Conservation (phyloP, 345 rosid genomes). For the Xanthoceras sorbifolium region DNA sequence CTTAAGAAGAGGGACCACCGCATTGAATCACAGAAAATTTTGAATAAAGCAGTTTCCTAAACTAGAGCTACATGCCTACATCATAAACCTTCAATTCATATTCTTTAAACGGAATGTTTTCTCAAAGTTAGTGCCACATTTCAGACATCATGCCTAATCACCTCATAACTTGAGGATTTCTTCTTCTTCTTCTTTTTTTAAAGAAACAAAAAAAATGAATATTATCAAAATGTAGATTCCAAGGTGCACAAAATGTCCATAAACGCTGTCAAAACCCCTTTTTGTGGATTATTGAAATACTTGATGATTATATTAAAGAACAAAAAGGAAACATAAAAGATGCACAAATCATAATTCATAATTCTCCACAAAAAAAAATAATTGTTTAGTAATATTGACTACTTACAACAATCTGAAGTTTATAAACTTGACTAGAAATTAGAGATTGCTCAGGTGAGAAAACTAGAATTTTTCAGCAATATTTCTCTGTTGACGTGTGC, state of each 20-base stretch:
- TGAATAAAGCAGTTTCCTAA: neutral
- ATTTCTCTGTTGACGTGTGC: too few relatives aligned
- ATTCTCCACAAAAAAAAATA: neutral
- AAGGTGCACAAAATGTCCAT: neutral
- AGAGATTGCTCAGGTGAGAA: neutral
- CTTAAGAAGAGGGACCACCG: neutral
- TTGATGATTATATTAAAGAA: neutral
- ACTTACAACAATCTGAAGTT: neutral
- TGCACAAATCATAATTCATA: neutral
- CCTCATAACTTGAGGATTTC: neutral
- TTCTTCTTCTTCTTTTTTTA: neutral
- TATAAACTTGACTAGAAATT: neutral
- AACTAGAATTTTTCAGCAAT: too few relatives aligned
- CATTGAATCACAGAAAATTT: neutral
- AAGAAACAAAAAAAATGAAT: neutral
- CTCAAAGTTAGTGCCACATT: neutral
- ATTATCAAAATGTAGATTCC: too few relatives aligned
- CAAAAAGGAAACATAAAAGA: neutral
- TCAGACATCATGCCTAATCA: neutral
- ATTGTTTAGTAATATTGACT: too few relatives aligned
- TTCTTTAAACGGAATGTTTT: neutral
- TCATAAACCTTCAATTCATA: slow-evolving; percentile 1
- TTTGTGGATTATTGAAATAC: neutral
- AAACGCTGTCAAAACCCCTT: neutral
- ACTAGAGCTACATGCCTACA: slow-evolving; percentile 1